Evolutionary conservation across 169 alveolate genomes (phyloP).

Genomic region (Cryptosporidium sp.): DNA sequence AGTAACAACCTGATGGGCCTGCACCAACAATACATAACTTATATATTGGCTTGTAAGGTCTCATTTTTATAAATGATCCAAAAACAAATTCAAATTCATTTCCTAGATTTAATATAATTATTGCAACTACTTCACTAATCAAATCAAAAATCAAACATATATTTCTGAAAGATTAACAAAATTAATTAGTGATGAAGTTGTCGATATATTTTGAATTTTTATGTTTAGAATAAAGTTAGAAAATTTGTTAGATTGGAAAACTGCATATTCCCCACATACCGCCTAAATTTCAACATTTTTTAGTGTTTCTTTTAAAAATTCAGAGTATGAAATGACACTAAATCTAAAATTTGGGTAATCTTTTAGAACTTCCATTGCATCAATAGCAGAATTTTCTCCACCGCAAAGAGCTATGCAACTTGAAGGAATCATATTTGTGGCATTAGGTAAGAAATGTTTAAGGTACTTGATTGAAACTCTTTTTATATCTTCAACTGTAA

Average conservation of each 20-base stretch:
- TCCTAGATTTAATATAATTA: not conserved
- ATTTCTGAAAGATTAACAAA: not conserved
- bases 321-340: slow-evolving; percentile 14
- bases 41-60: not conserved
- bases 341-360: slow-evolving; percentile 6
- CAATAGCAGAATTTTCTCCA: slow-evolving; percentile 12
- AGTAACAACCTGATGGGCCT: slow-evolving; percentile 74
- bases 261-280: not conserved
- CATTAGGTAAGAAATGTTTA: slow-evolving; percentile 23
- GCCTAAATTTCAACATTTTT: slow-evolving; percentile 28
- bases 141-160: not conserved
- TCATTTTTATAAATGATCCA: not conserved
- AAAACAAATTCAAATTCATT: not conserved
- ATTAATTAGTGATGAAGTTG: not conserved
- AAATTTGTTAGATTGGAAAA: not conserved
- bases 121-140: not conserved
- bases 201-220: not conserved
- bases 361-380: not conserved
- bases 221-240: not conserved
- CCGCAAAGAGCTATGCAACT: slow-evolving; percentile 58
- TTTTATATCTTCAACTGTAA: slow-evolving; percentile 54
- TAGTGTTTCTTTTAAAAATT: slow-evolving; percentile 12
- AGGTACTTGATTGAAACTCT: slow-evolving; percentile 54
- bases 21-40: slow-evolving; percentile 58
- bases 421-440: not conserved